Percentiles rank a stretch among this genome's conserved stretches.
Conservation (phyloP, 331 rosid species). For the Quercus tomentella region DNA sequence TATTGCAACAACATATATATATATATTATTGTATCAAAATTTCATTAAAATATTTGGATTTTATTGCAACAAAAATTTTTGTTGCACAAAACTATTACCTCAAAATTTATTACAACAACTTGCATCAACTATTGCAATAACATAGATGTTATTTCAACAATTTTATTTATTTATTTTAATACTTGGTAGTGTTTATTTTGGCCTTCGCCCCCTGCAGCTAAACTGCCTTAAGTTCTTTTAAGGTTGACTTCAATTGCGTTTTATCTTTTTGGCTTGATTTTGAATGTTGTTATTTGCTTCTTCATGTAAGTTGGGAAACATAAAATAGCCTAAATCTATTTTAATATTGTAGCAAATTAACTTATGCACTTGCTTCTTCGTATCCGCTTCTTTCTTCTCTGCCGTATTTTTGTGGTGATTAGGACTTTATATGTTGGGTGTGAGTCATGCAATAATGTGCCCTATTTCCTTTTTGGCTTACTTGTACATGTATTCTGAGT, state of each 20-base stretch:
- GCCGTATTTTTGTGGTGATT: background rate
- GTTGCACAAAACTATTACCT: too few relatives aligned
- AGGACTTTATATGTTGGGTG: background rate
- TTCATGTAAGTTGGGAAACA: background rate
- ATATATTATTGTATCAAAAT: too few relatives aligned
- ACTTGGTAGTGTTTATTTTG: background rate
- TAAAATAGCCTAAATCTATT: background rate
- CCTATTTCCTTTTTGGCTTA: background rate
- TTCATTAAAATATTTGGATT: too few relatives aligned
- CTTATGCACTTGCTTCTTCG: background rate
- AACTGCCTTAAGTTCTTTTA: background rate
- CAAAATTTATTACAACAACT: too few relatives aligned
- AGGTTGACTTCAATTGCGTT: background rate
- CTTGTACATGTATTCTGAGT: background rate
- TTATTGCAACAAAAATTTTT: too few relatives aligned
- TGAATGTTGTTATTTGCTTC: background rate
- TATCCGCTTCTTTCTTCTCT: background rate
- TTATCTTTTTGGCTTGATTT: background rate
- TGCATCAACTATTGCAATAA: too few relatives aligned
- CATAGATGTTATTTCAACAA: too few relatives aligned
- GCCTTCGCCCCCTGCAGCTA: background rate
- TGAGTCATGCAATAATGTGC: slow-evolving; percentile 11
- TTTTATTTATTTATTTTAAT: too few relatives aligned
- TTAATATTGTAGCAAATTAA: background rate
- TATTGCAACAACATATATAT: too few relatives aligned